Conservation (phyloP, 345 rosid species). For the Orychophragmus violaceus region DNA sequence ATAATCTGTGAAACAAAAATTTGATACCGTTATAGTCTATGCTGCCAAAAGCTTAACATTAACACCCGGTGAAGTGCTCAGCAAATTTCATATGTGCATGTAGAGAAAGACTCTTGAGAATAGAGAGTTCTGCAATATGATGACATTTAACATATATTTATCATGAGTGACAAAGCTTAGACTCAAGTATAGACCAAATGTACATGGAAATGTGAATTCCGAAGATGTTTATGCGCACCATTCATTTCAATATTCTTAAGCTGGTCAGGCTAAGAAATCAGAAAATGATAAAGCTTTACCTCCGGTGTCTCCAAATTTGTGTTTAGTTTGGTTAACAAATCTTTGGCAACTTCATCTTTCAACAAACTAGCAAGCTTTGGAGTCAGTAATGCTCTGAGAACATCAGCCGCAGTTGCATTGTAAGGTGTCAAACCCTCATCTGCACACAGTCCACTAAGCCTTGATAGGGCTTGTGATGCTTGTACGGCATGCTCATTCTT, state of each 20-base stretch:
- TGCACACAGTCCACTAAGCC: conserved; percentile 76
- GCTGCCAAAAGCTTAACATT: conserved; percentile 11
- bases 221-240: conserved; percentile 7
- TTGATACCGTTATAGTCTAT: conserved; percentile 9
- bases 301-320: conserved; percentile 95
- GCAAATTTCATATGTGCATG: not conserved
- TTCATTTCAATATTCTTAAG: conserved; percentile 8
- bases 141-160: conserved; percentile 3
- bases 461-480: conserved; percentile 86
- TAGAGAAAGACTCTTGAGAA: not conserved
- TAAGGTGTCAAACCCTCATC: conserved; percentile 61
- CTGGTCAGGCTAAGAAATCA: not conserved
- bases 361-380: conserved; percentile 92
- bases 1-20: conserved; percentile 61
- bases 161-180: not conserved
- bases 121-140: conserved; percentile 7
- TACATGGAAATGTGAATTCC: conserved; percentile 1
- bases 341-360: conserved; percentile 71
- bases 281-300: conserved; percentile 43
- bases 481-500: conserved; percentile 87
- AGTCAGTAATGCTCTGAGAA: conserved; percentile 72
- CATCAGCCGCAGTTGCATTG: conserved; percentile 64
- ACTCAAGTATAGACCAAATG: not conserved
- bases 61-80: conserved; percentile 5
- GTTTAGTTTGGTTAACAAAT: conserved; percentile 77